phyloP scores from a whole-genome alignment of 768 basidiomycete genomes.

The Phallus indusiatus region DNA sequence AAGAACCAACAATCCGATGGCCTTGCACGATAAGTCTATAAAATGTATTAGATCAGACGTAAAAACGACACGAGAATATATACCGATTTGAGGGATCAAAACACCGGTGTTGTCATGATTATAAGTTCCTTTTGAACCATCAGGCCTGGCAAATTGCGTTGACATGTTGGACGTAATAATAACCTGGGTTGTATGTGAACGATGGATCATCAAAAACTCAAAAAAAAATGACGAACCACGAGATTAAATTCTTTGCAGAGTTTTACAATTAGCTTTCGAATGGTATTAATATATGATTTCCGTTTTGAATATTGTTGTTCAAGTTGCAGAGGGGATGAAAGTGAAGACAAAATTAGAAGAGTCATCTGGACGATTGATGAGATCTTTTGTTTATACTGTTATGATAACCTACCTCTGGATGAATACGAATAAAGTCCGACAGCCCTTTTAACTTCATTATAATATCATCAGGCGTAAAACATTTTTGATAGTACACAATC shows the following conservation, averaged over 20 bases:
- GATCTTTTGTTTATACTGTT: too few relatives aligned
- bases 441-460: neutral
- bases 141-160: constrained; percentile 2
- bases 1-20: neutral
- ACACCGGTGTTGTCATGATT: constrained; percentile 4
- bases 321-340: constrained; percentile 2
- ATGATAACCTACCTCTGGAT: neutral
- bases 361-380: constrained; percentile 1
- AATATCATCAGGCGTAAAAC: neutral
- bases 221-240: neutral
- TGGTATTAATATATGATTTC: neutral
- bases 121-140: constrained; percentile 8
- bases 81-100: constrained; percentile 3
- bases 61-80: neutral
- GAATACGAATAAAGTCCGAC: neutral
- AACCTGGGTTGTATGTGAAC: neutral
- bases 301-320: neutral
- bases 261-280: constrained; percentile 6
- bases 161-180: constrained; percentile 3
- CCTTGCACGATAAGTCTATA: constrained; percentile 3
- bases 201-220: neutral
- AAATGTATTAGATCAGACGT: neutral
- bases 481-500: neutral
- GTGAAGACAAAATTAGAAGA: neutral
- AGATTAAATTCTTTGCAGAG: constrained; percentile 2